Evolutionary conservation across 2,329 filamentous ascomycete genomes (phyloP).

Genomic region (Endoconidiophora polonica): DNA sequence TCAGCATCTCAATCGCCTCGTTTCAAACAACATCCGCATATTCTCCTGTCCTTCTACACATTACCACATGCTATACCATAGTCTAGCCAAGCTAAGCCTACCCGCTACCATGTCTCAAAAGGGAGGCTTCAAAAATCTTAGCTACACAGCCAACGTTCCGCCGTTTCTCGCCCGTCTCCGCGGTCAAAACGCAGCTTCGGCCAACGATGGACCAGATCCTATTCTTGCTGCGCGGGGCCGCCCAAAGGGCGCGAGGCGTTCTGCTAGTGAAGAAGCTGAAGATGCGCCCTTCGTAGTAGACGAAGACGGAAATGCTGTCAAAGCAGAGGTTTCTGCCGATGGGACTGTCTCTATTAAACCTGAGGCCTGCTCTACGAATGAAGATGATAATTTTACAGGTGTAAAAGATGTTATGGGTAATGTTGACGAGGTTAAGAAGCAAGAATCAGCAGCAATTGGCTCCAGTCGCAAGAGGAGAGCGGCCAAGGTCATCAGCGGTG

Average conservation of each 20-base stretch:
- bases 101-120: conserved; percentile 32
- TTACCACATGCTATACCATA: too few species aligned
- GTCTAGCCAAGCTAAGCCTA: conserved; percentile 14
- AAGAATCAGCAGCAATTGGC: conserved; percentile 26
- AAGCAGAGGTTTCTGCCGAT: conserved; percentile 29
- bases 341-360: conserved; percentile 20
- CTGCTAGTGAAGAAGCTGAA: conserved; percentile 53
- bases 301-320: conserved; percentile 49
- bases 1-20: too few species aligned
- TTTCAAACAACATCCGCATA: too few species aligned
- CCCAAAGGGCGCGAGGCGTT: conserved; percentile 32
- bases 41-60: too few species aligned
- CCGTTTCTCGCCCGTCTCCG: conserved; percentile 43
- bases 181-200: conserved; percentile 32
- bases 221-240: conserved; percentile 33
- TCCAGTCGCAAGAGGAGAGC: conserved; percentile 37
- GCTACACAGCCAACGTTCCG: conserved; percentile 43
- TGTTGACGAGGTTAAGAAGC: conserved; percentile 19
- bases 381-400: conserved; percentile 13
- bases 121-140: conserved; percentile 54
- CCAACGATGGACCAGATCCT: conserved; percentile 33
- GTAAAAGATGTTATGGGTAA: conserved; percentile 15
- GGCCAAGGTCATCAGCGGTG: conserved; percentile 30
- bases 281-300: conserved; percentile 62
- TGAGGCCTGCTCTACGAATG: conserved; percentile 10